These are phyloP conservation scores for Aethionema arabicum DNA, from an alignment of 345 rosid species.

Conservation along the genomic window DNA sequence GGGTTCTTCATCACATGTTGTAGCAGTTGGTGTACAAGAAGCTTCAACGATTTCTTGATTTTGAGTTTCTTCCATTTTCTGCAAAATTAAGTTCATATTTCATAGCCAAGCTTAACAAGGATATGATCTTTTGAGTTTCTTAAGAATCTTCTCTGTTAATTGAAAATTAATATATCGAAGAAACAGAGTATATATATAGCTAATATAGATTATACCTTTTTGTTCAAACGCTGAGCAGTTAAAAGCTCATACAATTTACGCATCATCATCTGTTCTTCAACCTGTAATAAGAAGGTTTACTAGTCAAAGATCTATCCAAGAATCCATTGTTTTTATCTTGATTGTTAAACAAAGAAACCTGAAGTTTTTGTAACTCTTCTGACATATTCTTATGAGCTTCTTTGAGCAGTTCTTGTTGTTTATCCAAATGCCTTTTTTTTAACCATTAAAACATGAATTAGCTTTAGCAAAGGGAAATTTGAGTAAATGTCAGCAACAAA, in stretches of 20 bases:
- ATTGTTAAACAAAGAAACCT: constrained; percentile 31
- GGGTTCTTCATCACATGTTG: constrained; percentile 18
- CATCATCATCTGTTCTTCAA: constrained; percentile 84
- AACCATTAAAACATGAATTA: not conserved
- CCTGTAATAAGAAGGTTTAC: constrained; percentile 36
- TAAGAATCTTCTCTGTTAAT: not conserved
- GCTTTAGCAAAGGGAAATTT: not conserved
- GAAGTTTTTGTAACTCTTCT: constrained; percentile 54
- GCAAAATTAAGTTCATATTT: constrained; percentile 15
- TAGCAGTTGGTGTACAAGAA: constrained; percentile 14
- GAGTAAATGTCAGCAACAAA: constrained; percentile 3
- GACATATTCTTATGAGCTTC: constrained; percentile 45
- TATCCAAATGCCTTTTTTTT: constrained; percentile 53
- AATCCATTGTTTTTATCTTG: not conserved
- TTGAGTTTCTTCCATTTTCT: constrained; percentile 10
- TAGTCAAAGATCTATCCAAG: not conserved
- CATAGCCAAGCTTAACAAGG: not conserved
- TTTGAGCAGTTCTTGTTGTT: constrained; percentile 52
- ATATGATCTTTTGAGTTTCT: not conserved
- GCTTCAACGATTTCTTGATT: constrained; percentile 11
- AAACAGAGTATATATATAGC: not conserved
- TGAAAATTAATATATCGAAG: not conserved
- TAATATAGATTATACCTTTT: constrained; percentile 49
- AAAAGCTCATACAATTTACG: constrained; percentile 60
- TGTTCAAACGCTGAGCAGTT: constrained; percentile 43